Evolutionary conservation across 1,139 yeast genomes (phyloP).

Genomic region (Barnettozyma hawaiiensis): DNA sequence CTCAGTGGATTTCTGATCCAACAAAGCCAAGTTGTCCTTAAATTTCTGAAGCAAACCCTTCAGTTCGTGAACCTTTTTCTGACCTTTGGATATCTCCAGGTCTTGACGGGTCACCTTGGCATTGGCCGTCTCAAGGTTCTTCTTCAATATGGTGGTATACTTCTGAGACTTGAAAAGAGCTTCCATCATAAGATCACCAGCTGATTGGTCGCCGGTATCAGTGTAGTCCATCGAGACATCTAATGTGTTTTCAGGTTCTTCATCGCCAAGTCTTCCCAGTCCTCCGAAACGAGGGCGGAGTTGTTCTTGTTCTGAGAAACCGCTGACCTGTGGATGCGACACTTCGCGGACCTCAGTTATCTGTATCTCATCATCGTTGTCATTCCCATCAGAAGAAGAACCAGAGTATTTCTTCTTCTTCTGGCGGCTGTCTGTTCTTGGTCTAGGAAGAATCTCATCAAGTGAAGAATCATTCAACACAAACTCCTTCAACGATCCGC

Average conservation of each 20-base stretch:
- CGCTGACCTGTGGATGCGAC: neutral
- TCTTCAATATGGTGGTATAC: constrained; percentile 16
- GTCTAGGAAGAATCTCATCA: constrained; percentile 3
- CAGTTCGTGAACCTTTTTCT: constrained; percentile 4
- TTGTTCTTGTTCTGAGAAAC: neutral
- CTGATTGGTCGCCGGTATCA: constrained; percentile 7
- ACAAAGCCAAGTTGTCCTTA: constrained; percentile 8
- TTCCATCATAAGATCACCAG: constrained; percentile 22
- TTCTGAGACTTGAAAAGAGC: constrained; percentile 24
- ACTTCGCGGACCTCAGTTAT: constrained; percentile 22
- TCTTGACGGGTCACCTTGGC: constrained; percentile 14
- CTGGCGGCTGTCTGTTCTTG: neutral
- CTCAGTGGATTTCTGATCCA: constrained; percentile 11
- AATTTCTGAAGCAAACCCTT: constrained; percentile 11
- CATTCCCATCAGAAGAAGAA: constrained; percentile 3
- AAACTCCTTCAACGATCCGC: constrained; percentile 1
- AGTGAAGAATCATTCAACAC: constrained; percentile 8
- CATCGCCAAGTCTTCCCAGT: neutral
- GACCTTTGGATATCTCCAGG: constrained; percentile 11
- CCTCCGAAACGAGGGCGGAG: neutral
- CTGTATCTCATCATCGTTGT: constrained; percentile 19
- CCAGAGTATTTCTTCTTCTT: neutral
- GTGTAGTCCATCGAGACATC: neutral
- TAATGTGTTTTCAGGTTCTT: neutral
- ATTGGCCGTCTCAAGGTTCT: constrained; percentile 14